Conservation (phyloP, 2,329 filamentous ascomycete species). For the Fusarium devonianum region DNA sequence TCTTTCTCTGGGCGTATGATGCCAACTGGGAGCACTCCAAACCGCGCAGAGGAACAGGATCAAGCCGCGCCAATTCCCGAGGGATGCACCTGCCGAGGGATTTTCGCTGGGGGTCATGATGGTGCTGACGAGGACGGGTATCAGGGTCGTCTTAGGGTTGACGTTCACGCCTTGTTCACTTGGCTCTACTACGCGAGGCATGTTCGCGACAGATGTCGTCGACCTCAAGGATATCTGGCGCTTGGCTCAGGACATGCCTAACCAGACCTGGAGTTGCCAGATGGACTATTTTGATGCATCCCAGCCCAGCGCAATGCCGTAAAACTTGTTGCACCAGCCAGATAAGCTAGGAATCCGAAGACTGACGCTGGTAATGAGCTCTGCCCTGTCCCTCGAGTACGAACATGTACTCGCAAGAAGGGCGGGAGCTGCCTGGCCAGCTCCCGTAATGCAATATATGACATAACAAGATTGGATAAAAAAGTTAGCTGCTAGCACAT, state of each 20-base stretch:
- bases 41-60: not conserved
- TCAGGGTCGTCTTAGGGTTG: constrained; percentile 4
- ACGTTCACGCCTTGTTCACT: not conserved
- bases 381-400: too few species aligned
- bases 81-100: constrained; percentile 1
- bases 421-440: too few species aligned
- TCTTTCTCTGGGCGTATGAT: constrained; percentile 7
- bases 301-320: too few species aligned
- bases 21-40: constrained; percentile 6
- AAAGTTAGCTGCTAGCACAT: too few species aligned
- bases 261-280: too few species aligned
- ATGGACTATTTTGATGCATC: too few species aligned
- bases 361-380: too few species aligned
- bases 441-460: too few species aligned
- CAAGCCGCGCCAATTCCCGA: not conserved
- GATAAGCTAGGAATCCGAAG: too few species aligned
- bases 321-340: too few species aligned
- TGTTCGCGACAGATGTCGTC: not conserved
- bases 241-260: not conserved
- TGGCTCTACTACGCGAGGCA: constrained; percentile 20
- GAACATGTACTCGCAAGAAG: too few species aligned
- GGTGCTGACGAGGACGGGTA: constrained; percentile 15
- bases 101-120: not conserved
- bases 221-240: constrained; percentile 13
- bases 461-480: too few species aligned